Base-by-base conservation (phyloP, 192 early-diverging fungal genomes). In the Polychytrium aggregatum region DNA sequence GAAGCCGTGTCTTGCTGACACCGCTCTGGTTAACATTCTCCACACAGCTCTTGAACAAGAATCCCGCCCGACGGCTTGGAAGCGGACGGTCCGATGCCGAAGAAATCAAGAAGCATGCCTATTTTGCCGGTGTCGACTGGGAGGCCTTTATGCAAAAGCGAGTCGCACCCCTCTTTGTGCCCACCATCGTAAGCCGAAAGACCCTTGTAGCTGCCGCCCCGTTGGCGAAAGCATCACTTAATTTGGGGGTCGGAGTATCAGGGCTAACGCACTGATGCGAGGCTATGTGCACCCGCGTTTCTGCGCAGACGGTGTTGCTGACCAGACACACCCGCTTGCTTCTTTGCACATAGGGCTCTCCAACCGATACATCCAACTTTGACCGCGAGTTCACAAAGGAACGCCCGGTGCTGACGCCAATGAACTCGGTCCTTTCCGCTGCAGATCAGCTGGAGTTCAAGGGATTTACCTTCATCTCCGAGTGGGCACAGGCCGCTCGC, bases 331-430 rank as follows among this genome's bases (percentile, higher is more conserved):
- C n/a, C n/a, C n/a, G n/a, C n/a, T n/a, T n/a, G n/a, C n/a, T n/a
- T 31, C 27, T 16, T 11, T 33, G 31, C 44, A 76, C 73, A 62
- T n/a, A n/a, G n/a, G n/a, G 54, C 8, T 49, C 70, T 37, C 72
- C 82, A 41, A 77, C 78, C 11, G 95, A 98, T 55, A 85, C 87
- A 3, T 95, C 91, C 38, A 98, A 98, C 82, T 98, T 98, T 80
- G 92, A 97, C 55, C 71, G 79, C 3, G 93, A 98, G 71, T 97
- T 97, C 54, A 98, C 95, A 8, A 70, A 78, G 31, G 90, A 97
- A 71, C 65, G 74, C 31, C 86, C 95, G 2, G 83, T 87, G 1
- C 63, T 98, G 39, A 97, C 95, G 2, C 95, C 92, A 0, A 84
- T 92, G 28, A 81, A 87, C 52, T 82, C 83, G 27, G 76, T 85